A percentile compares a stretch with the other conserved stretches of the same genome.
Evolutionary conservation across 202 grass and related monocot species (phyloP).

Genomic region (Setaria italica): DNA sequence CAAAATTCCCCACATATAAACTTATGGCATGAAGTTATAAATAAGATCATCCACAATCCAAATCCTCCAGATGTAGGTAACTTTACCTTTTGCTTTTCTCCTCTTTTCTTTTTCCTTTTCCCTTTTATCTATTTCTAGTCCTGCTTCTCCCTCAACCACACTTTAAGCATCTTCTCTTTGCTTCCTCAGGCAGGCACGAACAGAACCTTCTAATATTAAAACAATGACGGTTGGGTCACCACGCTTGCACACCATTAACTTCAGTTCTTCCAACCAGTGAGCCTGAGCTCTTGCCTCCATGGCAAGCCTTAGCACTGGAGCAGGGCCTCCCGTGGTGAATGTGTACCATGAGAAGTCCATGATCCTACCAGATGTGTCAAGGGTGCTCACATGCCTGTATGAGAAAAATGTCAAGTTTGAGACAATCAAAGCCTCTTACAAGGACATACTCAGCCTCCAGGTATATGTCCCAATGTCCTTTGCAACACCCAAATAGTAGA

Average conservation of each 20-base stretch:
- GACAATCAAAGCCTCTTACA: slow-evolving; percentile 37
- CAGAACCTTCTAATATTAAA: slow-evolving; percentile 55
- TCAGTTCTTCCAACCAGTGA: slow-evolving; percentile 38
- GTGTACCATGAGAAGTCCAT: slow-evolving; percentile 77
- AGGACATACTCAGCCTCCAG: slow-evolving; percentile 86
- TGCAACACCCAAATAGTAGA: not conserved
- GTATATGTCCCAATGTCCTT: slow-evolving; percentile 39
- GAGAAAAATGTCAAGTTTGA: slow-evolving; percentile 79
- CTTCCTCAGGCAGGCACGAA: slow-evolving; percentile 61
- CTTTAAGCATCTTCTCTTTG: slow-evolving; percentile 91
- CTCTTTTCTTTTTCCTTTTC: slow-evolving; percentile 45
- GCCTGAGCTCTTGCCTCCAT: slow-evolving; percentile 46
- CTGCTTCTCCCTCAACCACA: slow-evolving; percentile 25
- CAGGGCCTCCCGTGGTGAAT: slow-evolving; percentile 49
- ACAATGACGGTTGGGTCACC: slow-evolving; percentile 15
- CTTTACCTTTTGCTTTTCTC: slow-evolving; percentile 60
- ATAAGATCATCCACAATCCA: slow-evolving; percentile 3
- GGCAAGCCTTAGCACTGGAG: slow-evolving; percentile 45
- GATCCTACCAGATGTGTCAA: slow-evolving; percentile 77
- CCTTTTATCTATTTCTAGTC: slow-evolving; percentile 44
- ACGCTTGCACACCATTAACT: slow-evolving; percentile 28
- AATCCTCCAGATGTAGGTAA: slow-evolving; percentile 13
- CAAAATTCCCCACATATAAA: not conserved
- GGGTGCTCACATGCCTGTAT: slow-evolving; percentile 85
- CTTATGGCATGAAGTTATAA: not conserved